Conservation (phyloP, 1,284 basidiomycete species). For the Papiliotrema laurentii region DNA sequence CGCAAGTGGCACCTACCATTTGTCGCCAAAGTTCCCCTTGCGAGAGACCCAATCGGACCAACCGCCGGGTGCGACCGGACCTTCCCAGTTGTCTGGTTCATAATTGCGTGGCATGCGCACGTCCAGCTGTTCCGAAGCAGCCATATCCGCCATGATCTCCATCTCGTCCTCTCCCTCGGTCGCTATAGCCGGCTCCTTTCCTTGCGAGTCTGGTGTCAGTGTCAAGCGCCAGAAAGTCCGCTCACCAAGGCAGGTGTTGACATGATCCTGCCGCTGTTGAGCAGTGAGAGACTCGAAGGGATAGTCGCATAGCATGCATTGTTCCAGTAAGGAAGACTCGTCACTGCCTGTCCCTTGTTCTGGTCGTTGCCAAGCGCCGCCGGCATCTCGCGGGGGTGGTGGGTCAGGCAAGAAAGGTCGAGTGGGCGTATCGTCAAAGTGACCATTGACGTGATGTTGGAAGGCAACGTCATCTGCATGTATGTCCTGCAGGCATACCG, state of each 20-base stretch:
- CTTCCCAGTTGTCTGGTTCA: slow-evolving; percentile 40
- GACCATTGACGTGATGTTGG: slow-evolving; percentile 21
- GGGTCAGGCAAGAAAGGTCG: neutral
- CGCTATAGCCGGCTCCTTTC: neutral
- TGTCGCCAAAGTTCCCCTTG: slow-evolving; percentile 28
- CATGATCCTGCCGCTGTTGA: neutral
- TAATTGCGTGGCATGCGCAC: no score
- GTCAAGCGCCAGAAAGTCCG: neutral
- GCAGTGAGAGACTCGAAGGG: neutral
- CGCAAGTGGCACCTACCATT: slow-evolving; percentile 25
- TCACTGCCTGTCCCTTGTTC: neutral
- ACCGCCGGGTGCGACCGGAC: slow-evolving; percentile 28
- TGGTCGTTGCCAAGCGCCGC: neutral
- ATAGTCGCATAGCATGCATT: slow-evolving; percentile 2
- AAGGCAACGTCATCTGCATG: slow-evolving; percentile 14
- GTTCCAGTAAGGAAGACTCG: no score
- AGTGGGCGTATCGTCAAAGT: slow-evolving; percentile 13
- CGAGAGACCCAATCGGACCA: slow-evolving; percentile 22
- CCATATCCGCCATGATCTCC: no score
- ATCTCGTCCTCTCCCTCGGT: no score
- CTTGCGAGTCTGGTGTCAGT: slow-evolving; percentile 13
- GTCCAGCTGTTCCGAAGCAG: no score
- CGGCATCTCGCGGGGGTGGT: neutral
- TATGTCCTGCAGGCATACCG: slow-evolving; percentile 15
- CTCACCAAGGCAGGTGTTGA: slow-evolving; percentile 8